A percentile compares a stretch with the other conserved stretches of the same genome.
These are phyloP conservation scores for Petasospora fabianii DNA, from an alignment of 1,139 yeast species.

Conservation along the genomic window DNA sequence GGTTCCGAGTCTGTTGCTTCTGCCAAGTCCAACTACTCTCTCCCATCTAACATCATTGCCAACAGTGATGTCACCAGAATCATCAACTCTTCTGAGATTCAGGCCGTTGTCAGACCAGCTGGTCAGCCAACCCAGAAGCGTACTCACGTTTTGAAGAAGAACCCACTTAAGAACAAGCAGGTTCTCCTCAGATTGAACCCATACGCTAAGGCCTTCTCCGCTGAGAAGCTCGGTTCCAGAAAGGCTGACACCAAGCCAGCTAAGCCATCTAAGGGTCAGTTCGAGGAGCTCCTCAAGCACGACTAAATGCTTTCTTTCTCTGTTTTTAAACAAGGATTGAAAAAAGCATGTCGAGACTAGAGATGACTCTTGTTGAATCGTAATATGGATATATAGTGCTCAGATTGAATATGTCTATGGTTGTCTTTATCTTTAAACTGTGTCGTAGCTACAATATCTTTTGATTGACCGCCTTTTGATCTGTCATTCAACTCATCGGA, in stretches of 20 bases:
- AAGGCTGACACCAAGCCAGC: slow-evolving; percentile 66
- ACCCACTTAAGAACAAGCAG: slow-evolving; percentile 99
- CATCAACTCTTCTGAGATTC: slow-evolving; percentile 99
- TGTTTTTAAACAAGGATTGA: background rate
- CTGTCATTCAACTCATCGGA: no score
- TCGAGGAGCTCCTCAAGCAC: slow-evolving; percentile 63
- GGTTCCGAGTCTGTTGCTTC: slow-evolving; percentile 87
- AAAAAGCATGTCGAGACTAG: background rate
- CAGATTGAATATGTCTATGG: background rate
- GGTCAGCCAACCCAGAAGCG: slow-evolving; percentile 94
- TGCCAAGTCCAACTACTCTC: slow-evolving; percentile 83
- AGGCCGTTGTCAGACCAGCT: slow-evolving; percentile 95
- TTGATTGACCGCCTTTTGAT: no score
- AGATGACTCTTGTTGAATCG: background rate
- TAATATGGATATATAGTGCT: background rate
- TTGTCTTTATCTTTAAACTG: background rate
- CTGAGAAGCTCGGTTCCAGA: slow-evolving; percentile 84
- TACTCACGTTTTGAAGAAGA: slow-evolving; percentile 95
- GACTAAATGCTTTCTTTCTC: slow-evolving; percentile 30
- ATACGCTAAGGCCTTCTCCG: slow-evolving; percentile 95
- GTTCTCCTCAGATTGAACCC: slow-evolving; percentile 98
- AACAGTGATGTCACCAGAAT: slow-evolving; percentile 96
- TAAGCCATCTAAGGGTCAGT: slow-evolving; percentile 71
- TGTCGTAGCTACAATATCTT: no score
- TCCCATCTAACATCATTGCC: slow-evolving; percentile 92